A percentile compares a stretch with the other conserved stretches of the same genome.
phyloP scores from a whole-genome alignment of 495 filamentous ascomycete species.

The Aspergillus sclerotiicarbonarius region DNA sequence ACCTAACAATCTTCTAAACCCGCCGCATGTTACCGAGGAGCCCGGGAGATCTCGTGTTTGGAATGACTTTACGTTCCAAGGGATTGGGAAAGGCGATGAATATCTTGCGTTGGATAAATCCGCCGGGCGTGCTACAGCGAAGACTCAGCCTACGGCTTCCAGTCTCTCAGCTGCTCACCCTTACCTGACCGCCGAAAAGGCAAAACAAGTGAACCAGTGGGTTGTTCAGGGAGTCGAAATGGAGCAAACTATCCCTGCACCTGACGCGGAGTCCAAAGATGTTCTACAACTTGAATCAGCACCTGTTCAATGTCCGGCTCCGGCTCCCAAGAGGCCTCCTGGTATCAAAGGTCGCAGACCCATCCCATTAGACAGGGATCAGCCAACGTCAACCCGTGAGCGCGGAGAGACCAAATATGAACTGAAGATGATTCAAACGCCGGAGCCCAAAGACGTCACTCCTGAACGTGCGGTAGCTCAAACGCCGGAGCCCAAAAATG shows the following conservation, averaged over 20 bases:
- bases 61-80: conserved; percentile 25
- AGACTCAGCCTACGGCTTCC: background rate
- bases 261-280: background rate
- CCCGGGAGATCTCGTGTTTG: conserved; percentile 22
- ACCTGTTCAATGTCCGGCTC: background rate
- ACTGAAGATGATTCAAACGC: background rate
- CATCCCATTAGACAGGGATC: background rate
- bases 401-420: background rate
- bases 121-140: conserved; percentile 1
- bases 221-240: conserved; percentile 19
- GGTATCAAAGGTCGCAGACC: conserved; percentile 19
- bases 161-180: conserved; percentile 13
- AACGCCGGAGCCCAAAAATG: background rate
- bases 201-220: conserved; percentile 26
- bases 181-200: conserved; percentile 23
- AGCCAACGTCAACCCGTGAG: background rate
- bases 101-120: conserved; percentile 14
- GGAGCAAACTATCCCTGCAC: background rate
- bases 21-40: conserved; percentile 10
- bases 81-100: conserved; percentile 20
- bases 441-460: background rate
- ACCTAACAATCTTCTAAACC: conserved; percentile 14
- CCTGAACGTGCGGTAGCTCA: background rate
- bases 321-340: conserved; percentile 14
- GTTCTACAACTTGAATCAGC: background rate